Percentiles rank a stretch among this genome's conserved stretches.
Conservation (phyloP, 768 basidiomycete genomes). For the Lactarius quietus region DNA sequence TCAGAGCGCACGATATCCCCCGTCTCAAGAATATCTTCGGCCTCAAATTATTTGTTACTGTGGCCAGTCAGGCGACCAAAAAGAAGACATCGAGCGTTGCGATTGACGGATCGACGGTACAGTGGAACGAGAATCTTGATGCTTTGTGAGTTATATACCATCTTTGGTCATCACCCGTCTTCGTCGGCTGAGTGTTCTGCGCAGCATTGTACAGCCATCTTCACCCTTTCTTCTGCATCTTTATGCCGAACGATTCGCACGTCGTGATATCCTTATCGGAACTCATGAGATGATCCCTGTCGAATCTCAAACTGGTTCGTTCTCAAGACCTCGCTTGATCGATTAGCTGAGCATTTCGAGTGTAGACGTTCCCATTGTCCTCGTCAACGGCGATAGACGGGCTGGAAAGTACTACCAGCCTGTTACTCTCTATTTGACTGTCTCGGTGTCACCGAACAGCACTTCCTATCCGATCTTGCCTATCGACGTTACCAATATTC, state of each 20-base stretch:
- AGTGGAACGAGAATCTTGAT: background rate
- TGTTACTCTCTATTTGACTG: background rate
- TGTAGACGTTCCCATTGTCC: background rate
- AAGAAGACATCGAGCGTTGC: background rate
- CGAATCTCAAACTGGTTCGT: background rate
- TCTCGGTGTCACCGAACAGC: background rate
- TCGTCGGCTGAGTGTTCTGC: background rate
- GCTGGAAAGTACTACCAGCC: background rate
- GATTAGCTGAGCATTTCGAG: background rate
- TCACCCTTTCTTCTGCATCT: background rate
- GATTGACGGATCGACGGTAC: background rate
- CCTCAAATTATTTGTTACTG: background rate
- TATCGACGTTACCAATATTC: background rate
- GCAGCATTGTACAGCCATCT: background rate
- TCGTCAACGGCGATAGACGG: background rate
- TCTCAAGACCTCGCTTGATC: background rate
- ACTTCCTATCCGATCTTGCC: background rate
- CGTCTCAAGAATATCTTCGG: background rate
- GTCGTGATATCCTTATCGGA: background rate
- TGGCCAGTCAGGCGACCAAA: background rate
- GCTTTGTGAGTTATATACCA: background rate
- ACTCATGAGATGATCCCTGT: background rate
- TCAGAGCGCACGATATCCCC: background rate
- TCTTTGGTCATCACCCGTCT: background rate
- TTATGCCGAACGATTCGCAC: background rate